Evolutionary conservation across 768 basidiomycete genomes (phyloP), one percentile per base, ranked within the genome.

Genomic region (Mycena rebaudengoi): DNA sequence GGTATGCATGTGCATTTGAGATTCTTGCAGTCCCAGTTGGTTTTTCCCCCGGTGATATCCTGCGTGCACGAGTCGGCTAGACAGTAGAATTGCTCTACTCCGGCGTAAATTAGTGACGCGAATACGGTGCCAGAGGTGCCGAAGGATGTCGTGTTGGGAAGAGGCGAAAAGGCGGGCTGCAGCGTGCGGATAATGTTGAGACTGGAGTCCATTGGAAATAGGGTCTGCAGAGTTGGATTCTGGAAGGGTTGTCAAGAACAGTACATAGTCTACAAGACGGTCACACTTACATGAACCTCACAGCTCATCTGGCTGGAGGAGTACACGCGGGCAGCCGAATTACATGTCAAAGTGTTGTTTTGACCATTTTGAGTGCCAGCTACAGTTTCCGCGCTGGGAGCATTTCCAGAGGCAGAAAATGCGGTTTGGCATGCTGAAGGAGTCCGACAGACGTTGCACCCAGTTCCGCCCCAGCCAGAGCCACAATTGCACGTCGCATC

Each of bases 31-130:
- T 78, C 79, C 90, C 91, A 98, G 51, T 83, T 79, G 4, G 84
- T 79, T 41, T 80, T 79, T 1, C 78, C 80, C 49, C 68, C 74
- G 10, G 77, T 74, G 21, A 86, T 74, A 16, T 80, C 78, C 75
- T 97, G 95, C 0, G 73, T 76, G 78, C 96, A 98, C 7, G 82
- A 79, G 65, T 86, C 80, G 0, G 94, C 94, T 11, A 78, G 63
- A 73, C 96, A 98, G 74, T 86, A 92, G 78, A 98, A 98, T 71
- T 98, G 95, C 71, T 96, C 93, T 30, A 89, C 86, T 11, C 91
- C 89, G n/a, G 81, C 82, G 73, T 94, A 95, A 74, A 90, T 88
- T 6, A 95, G 78, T 66, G 94, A 91, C 0, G 89, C 89, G 62
- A 83, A 88, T n/a, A 84, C 74, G 8, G 84, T 80, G 12, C 86